These are phyloP conservation scores for Hypoxylon sp. DNA, from an alignment of 2,329 filamentous ascomycete species.

Conservation along the genomic window DNA sequence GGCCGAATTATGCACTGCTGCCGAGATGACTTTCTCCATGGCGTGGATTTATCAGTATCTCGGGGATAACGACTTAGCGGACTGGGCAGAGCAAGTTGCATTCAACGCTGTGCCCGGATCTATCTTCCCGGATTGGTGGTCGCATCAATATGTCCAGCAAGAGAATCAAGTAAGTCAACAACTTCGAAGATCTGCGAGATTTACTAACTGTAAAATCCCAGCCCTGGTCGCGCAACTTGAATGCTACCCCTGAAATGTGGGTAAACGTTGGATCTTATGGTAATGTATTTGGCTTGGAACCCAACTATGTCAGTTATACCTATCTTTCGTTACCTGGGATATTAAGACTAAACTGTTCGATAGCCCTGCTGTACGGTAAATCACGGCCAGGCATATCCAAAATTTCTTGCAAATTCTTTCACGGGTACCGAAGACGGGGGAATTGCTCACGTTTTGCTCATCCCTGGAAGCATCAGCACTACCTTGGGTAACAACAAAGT, in stretches of 20 bases:
- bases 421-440: conserved; percentile 61
- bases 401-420: conserved; percentile 67
- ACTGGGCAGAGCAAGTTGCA: conserved; percentile 64
- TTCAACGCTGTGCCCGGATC: conserved; percentile 68
- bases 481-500: conserved; percentile 58
- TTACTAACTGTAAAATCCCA: conserved; percentile 28
- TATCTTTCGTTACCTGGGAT: not conserved
- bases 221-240: conserved; percentile 62
- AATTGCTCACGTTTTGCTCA: conserved; percentile 67
- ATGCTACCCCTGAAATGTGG: conserved; percentile 55
- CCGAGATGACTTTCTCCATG: conserved; percentile 53
- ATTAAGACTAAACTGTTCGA: conserved; percentile 21
- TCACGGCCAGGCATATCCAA: conserved; percentile 69
- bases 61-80: conserved; percentile 57
- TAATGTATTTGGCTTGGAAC: conserved; percentile 67
- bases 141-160: conserved; percentile 68
- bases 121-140: conserved; percentile 67
- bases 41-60: conserved; percentile 50
- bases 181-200: not conserved
- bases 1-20: conserved; percentile 54
- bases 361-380: conserved; percentile 71
- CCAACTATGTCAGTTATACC: conserved; percentile 58
- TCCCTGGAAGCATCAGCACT: conserved; percentile 61
- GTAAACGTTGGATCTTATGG: conserved; percentile 61
- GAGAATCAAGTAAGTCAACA: conserved; percentile 61